These are phyloP conservation scores for Colletotrichum tabaci DNA, from an alignment of 2,329 filamentous ascomycete species.

Conservation along the genomic window DNA sequence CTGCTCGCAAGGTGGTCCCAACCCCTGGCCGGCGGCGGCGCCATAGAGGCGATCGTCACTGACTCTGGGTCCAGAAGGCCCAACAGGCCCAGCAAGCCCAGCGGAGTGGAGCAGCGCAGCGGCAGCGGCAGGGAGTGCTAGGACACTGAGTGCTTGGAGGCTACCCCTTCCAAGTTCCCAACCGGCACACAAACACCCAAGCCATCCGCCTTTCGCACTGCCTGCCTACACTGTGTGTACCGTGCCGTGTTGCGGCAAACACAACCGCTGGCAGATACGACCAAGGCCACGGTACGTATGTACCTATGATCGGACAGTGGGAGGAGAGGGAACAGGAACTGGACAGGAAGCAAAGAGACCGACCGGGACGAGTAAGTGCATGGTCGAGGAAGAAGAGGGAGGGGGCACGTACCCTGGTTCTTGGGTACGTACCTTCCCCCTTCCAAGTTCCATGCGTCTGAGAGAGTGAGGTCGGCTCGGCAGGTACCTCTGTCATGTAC, in stretches of 20 bases:
- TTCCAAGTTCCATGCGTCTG: slow-evolving; percentile 5
- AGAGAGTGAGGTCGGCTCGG: slow-evolving; percentile 1
- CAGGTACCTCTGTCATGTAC: slow-evolving; percentile 1
- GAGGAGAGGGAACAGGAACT: neutral
- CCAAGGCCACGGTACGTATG: neutral
- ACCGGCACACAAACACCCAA: neutral
- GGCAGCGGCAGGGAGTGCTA: neutral
- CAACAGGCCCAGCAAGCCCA: slow-evolving; percentile 14
- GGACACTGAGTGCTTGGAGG: slow-evolving; percentile 2
- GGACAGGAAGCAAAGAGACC: slow-evolving; percentile 18
- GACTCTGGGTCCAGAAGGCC: slow-evolving; percentile 27
- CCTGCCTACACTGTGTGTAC: neutral
- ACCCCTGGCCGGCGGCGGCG: slow-evolving; percentile 36
- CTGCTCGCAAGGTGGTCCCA: slow-evolving; percentile 37
- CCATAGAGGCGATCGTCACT: slow-evolving; percentile 33
- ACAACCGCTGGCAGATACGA: slow-evolving; percentile 3
- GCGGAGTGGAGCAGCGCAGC: slow-evolving; percentile 2
- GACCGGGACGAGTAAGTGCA: neutral
- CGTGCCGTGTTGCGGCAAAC: slow-evolving; percentile 3
- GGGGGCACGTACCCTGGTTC: slow-evolving; percentile 24
- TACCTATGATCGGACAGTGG: neutral
- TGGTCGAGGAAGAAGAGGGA: slow-evolving; percentile 11
- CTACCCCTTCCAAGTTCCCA: slow-evolving; percentile 6
- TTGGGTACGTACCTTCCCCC: neutral
- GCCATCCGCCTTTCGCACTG: too few species aligned